Evolutionary conservation across 805 yeast species (phyloP).

Genomic region (Kuraishia piskuri): DNA sequence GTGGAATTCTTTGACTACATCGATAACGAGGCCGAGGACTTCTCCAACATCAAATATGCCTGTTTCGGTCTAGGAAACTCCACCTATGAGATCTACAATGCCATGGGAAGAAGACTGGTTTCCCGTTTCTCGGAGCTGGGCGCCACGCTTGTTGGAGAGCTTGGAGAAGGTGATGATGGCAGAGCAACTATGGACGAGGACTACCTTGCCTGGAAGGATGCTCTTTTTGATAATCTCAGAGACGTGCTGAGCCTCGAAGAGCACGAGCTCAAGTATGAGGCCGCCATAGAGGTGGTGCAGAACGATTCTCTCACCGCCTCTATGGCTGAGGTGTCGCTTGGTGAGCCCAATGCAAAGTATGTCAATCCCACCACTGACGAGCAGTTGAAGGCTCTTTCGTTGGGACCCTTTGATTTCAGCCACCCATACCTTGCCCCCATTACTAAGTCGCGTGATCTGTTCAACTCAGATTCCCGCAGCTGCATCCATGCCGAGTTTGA

Average conservation of each 20-base stretch:
- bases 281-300: conserved; percentile 43
- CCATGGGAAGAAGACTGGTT: conserved; percentile 58
- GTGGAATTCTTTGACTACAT: conserved; percentile 65
- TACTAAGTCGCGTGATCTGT: conserved; percentile 55
- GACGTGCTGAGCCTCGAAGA: conserved; percentile 62
- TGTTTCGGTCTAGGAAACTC: conserved; percentile 92
- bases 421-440: conserved; percentile 82
- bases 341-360: conserved; percentile 71
- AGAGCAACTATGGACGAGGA: conserved; percentile 93
- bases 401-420: conserved; percentile 71
- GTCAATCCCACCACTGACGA: conserved; percentile 27
- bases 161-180: conserved; percentile 95
- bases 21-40: conserved; percentile 44
- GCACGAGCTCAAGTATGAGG: conserved; percentile 71
- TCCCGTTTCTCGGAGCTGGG: conserved; percentile 52
- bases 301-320: conserved; percentile 19
- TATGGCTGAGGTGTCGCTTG: conserved; percentile 46
- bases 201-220: conserved; percentile 87
- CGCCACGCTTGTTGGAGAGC: conserved; percentile 63
- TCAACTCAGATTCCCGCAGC: conserved; percentile 53
- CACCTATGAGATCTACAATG: conserved; percentile 88
- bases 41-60: conserved; percentile 55
- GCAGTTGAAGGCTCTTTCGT: conserved; percentile 24
- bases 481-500: conserved; percentile 92
- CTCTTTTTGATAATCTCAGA: conserved; percentile 56